phyloP scores from a whole-genome alignment of 163 green algal genomes.

The Botryococcus braunii region DNA sequence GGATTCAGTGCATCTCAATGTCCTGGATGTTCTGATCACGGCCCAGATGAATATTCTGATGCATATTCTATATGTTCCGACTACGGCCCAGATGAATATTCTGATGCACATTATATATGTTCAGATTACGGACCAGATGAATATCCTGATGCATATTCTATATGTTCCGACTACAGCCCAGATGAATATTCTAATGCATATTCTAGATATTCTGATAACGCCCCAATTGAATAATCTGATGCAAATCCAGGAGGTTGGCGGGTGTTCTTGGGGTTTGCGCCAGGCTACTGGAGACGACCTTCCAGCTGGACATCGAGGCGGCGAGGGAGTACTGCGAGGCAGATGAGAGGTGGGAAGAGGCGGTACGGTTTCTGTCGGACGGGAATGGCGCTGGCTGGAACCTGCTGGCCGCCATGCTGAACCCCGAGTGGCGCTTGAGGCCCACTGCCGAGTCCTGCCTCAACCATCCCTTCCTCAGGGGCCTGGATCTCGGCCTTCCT shows the following conservation, averaged over 20 bases:
- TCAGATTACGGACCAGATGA: no score
- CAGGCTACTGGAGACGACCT: slow-evolving; percentile 49
- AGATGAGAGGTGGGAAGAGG: slow-evolving; percentile 40
- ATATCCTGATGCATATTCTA: no score
- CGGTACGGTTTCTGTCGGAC: slow-evolving; percentile 33
- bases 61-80: background rate
- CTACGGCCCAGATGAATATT: background rate
- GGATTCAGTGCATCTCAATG: no score
- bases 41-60: no score
- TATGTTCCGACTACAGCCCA: no score
- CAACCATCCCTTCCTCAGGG: slow-evolving; percentile 26
- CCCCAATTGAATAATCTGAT: background rate
- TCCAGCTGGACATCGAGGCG: slow-evolving; percentile 33
- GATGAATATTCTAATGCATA: background rate
- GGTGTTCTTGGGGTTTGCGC: no score
- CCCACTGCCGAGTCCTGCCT: slow-evolving; percentile 35
- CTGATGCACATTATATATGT: background rate
- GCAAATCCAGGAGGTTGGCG: background rate
- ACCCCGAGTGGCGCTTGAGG: slow-evolving; percentile 36
- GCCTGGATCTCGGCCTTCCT: no score
- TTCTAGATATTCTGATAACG: background rate
- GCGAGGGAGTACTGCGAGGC: slow-evolving; percentile 45
- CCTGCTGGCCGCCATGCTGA: slow-evolving; percentile 42
- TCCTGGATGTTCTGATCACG: no score
- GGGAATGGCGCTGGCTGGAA: slow-evolving; percentile 35